Base-by-base conservation (phyloP, 768 basidiomycete genomes). In the Psilocybe cubensis region DNA sequence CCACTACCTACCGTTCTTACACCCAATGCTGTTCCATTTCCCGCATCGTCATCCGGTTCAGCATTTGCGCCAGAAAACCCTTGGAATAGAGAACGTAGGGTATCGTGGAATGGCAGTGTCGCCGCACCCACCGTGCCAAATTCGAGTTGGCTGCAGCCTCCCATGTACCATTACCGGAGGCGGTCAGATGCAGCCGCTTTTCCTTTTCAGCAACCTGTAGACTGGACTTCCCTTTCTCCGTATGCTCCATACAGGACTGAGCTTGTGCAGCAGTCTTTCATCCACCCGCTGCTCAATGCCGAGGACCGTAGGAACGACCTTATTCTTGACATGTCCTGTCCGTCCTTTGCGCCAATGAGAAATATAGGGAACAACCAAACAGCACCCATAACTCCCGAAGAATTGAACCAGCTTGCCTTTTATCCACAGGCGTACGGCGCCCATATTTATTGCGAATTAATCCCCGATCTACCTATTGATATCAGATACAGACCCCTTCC, bases 391-490 rank as follows among this genome's bases (percentile, higher is more conserved):
- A 65, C 79, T 0, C 49, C 62, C 0, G 80, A 82, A 1, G 80
- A 86, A 27, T 73, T 88, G 9, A 56, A 54, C 1, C 74, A 85
- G 67, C 72, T 78, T 3, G 87, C 85, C 17, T 85, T 85, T 8
- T 74, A 82, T 61, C 88, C 88, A 0, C 68, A 79, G 0, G 68
- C 84, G 47, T 79, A 76, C 9, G 76, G 72, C 31, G 77, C 89
- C 62, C 77, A 79, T n/a, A 83, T 91, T 63, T 64, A 77, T 0
- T 84, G 81, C 64, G 84, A 89, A 49, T 52, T 56, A 10, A 74
- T 87, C 47, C 83, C 84, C 0, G 63, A 79, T n/a, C 89, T 87
- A 87, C 82, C 85, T 12, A 76, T 89, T 51, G 78, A 82, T 56
- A 68, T 89, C 48, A 72, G 77, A 43, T 77, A 74, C 61, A 70